Conservation (phyloP, 495 filamentous ascomycete species). For the Patellaria atrata region DNA sequence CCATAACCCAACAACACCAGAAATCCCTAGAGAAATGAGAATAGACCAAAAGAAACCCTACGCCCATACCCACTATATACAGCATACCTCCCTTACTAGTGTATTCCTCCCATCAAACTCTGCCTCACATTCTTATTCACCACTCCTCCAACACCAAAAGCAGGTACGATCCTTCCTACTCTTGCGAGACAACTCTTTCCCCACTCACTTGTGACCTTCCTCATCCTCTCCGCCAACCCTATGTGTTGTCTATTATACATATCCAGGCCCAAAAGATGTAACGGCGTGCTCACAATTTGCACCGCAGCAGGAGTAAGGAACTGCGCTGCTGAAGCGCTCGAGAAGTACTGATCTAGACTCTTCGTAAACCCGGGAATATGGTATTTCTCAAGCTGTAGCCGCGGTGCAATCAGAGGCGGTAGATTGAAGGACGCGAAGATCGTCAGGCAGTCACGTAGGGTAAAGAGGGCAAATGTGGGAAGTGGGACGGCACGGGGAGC, state of each 20-base stretch:
- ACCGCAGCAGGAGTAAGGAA: conserved; percentile 67
- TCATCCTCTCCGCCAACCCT: conserved; percentile 42
- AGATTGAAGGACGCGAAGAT: conserved; percentile 93
- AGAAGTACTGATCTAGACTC: no score
- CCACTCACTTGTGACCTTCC: conserved; percentile 61
- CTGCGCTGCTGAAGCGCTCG: conserved; percentile 53
- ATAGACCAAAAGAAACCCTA: no score
- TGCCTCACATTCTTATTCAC: conserved; percentile 64
- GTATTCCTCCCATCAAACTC: conserved; percentile 38
- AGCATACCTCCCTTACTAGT: conserved; percentile 17
- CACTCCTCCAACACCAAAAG: conserved; percentile 86
- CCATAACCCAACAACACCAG: no score
- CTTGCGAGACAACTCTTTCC: conserved; percentile 59
- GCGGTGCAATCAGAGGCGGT: conserved; percentile 59
- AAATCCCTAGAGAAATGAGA: no score
- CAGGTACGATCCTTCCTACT: conserved; percentile 83
- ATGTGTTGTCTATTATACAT: conserved; percentile 57
- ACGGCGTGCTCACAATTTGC: conserved; percentile 69
- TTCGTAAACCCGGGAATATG: no score
- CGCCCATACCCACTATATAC: not conserved
- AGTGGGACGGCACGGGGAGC: conserved; percentile 36
- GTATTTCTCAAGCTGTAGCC: conserved; percentile 35
- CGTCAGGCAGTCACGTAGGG: conserved; percentile 71
- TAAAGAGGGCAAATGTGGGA: conserved; percentile 65
- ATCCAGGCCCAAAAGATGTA: conserved; percentile 82